phyloP scores from a whole-genome alignment of 2,329 filamentous ascomycete genomes.

The Colletotrichum sidae region DNA sequence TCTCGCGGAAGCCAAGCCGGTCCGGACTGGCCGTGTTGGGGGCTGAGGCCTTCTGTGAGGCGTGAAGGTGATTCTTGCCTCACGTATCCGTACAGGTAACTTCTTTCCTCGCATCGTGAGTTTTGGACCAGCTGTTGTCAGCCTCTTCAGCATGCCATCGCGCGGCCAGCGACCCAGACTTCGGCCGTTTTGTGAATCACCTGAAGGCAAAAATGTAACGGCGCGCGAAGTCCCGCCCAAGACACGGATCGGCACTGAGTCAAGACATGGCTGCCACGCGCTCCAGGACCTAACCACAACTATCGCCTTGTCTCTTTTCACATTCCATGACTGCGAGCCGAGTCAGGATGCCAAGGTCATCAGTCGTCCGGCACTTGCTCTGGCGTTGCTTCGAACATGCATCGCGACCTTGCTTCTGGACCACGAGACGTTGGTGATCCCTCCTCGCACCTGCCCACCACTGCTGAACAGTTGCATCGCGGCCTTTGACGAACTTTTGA shows the following conservation, averaged over 20 bases:
- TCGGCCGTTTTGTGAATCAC: conserved; percentile 12
- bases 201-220: conserved; percentile 24
- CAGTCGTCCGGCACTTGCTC: conserved; percentile 14
- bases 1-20: conserved; percentile 23
- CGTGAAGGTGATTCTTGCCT: conserved; percentile 6
- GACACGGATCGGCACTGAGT: conserved; percentile 32
- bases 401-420: conserved; percentile 10
- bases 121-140: too few relatives aligned
- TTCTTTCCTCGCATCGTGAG: too few relatives aligned
- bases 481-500: not conserved
- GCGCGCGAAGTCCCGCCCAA: conserved; percentile 19
- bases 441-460: not conserved
- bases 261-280: conserved; percentile 33
- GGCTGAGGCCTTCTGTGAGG: conserved; percentile 2
- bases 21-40: not conserved
- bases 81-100: not conserved
- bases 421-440: conserved; percentile 22
- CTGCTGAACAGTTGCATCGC: not conserved
- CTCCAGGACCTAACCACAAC: conserved; percentile 4
- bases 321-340: not conserved
- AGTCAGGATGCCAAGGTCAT: conserved; percentile 32
- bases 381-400: conserved; percentile 29
- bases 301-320: conserved; percentile 3
- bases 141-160: not conserved
- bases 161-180: not conserved